These are phyloP conservation scores for Dryas integrifolia DNA, from an alignment of 331 rosid species.

Conservation along the genomic window DNA sequence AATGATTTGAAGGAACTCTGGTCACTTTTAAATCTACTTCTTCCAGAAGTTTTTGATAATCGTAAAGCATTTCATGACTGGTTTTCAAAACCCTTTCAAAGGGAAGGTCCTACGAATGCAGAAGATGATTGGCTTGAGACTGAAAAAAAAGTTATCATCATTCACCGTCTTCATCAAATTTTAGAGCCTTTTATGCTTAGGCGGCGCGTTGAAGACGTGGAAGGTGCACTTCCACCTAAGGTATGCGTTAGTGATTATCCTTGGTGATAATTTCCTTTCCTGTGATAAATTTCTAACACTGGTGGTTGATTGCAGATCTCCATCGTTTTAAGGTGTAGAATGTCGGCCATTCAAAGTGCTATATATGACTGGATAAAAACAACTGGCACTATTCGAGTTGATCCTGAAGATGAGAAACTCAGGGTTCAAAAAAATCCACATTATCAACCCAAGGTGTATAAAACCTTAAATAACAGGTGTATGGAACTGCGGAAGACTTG, in stretches of 20 bases:
- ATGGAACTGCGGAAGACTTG: conserved; percentile 98
- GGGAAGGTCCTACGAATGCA: conserved; percentile 70
- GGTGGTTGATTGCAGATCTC: conserved; percentile 65
- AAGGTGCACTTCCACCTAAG: conserved; percentile 97
- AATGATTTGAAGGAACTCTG: conserved; percentile 99
- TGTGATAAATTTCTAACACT: conserved; percentile 32
- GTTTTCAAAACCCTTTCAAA: conserved; percentile 98
- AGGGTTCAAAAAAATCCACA: conserved; percentile 70
- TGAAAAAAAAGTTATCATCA: conserved; percentile 89
- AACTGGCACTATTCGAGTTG: conserved; percentile 97
- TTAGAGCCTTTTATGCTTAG: conserved; percentile 99
- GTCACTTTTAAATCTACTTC: conserved; percentile 98
- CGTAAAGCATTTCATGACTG: conserved; percentile 97
- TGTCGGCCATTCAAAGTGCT: conserved; percentile 95
- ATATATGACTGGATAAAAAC: conserved; percentile 94
- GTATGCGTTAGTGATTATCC: conserved; percentile 40
- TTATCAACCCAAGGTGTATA: conserved; percentile 81
- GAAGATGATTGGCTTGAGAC: conserved; percentile 99
- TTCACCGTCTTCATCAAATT: conserved; percentile 98
- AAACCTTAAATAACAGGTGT: conserved; percentile 89
- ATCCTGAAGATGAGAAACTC: conserved; percentile 88
- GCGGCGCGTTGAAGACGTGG: conserved; percentile 99
- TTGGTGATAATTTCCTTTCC: conserved; percentile 14
- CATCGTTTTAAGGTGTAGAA: conserved; percentile 75
- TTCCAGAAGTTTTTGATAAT: conserved; percentile 98